Base-by-base conservation (phyloP, 106 monocot species). In the Acorus gramineus region DNA sequence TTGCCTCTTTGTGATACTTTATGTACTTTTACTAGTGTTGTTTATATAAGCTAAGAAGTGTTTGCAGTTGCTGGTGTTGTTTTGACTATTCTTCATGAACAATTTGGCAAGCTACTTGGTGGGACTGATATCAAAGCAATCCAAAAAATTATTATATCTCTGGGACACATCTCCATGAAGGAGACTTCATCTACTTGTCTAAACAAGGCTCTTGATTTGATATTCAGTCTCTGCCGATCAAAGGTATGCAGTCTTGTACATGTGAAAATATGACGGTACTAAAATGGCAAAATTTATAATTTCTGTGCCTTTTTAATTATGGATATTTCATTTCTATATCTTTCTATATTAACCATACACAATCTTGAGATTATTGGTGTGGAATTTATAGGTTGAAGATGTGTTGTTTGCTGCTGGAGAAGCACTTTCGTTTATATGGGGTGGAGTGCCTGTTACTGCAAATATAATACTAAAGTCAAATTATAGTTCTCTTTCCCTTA, bases 371-470 rank as follows among this genome's bases (percentile, higher is more conserved):
- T n/a, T n/a, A n/a, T n/a, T 46, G 56, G 50, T 60, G 13, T 64
- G 6, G 50, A 46, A 53, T 62, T 49, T 72, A 69, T 74, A 98
- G 98, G 85, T 91, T 14, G 96, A 98, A 71, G 96, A 98, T 77
- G 68, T 91, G 53, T 91, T 98, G 63, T 98, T 98, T 78, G 78
- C 87, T 66, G 85, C 85, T 81, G 96, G 96, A 44, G 98, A 98
- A 79, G 98, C 98, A 56, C 60, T 98, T 56, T 85, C 91, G 62
- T 98, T 98, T 70, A 85, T 98, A 79, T 91, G 98, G 98, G 91
- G 91, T 53, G 88, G 77, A 68, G 83, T 92, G 45, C 91, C 91
- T 68, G 81, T 91, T 8, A 79, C 98, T 42, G 78, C 83, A 59
- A 85, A 98, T 79, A 53, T 64, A 51, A 82, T 98, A 67, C 79